These are phyloP conservation scores for Suillus fuscotomentosus DNA, from an alignment of 768 basidiomycete genomes.

Conservation along the genomic window DNA sequence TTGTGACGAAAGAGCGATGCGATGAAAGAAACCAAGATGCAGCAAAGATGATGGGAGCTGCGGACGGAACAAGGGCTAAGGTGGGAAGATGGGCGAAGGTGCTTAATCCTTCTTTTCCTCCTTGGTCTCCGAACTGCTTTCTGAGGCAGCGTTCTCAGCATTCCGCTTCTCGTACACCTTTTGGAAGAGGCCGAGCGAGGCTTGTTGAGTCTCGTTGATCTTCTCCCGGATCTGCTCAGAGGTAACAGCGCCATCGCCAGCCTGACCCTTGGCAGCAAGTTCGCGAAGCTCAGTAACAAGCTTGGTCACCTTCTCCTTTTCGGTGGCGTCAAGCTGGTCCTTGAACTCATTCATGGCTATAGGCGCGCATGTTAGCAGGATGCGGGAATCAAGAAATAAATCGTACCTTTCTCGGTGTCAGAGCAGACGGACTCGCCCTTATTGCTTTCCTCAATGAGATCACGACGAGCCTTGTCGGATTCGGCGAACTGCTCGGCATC, in stretches of 20 bases:
- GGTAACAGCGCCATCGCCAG: constrained; percentile 75
- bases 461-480: constrained; percentile 82
- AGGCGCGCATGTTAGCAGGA: constrained; percentile 6
- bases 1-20: constrained; percentile 2
- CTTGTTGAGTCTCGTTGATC: constrained; percentile 91
- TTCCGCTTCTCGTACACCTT: constrained; percentile 95
- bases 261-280: constrained; percentile 85
- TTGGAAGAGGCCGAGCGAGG: constrained; percentile 95
- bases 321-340: constrained; percentile 88
- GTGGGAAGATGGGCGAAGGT: constrained; percentile 2
- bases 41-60: background rate
- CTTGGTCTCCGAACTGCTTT: constrained; percentile 43
- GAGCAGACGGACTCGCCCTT: constrained; percentile 91
- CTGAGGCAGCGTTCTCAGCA: constrained; percentile 56
- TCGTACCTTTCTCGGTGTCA: constrained; percentile 91
- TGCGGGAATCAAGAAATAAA: background rate
- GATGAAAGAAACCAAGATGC: background rate
- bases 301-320: constrained; percentile 92
- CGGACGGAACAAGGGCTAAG: background rate
- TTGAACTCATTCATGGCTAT: constrained; percentile 96
- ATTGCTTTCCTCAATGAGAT: constrained; percentile 94
- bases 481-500: constrained; percentile 96
- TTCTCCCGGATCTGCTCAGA: constrained; percentile 89
- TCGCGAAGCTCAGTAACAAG: constrained; percentile 87
- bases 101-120: constrained; percentile 86